phyloP scores from a whole-genome alignment of 2,329 filamentous ascomycete species.

The Clarireedia hainanense region DNA sequence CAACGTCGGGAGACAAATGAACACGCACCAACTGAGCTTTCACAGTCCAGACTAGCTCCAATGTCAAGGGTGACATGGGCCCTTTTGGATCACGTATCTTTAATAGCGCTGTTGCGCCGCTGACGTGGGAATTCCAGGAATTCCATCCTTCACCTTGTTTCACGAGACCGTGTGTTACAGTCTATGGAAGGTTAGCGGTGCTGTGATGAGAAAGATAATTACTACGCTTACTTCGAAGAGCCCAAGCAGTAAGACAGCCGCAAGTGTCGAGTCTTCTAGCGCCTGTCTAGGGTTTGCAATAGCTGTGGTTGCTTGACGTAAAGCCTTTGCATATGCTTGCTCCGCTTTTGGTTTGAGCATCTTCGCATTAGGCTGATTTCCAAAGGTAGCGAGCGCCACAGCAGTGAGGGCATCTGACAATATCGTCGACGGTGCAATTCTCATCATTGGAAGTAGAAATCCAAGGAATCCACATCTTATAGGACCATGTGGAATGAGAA shows the following conservation, averaged over 20 bases:
- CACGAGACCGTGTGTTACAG: background rate
- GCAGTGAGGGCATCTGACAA: background rate
- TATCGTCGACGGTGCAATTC: background rate
- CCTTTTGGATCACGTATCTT: constrained; percentile 4
- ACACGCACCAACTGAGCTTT: background rate
- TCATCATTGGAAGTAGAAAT: constrained; percentile 7
- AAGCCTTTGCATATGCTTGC: constrained; percentile 3
- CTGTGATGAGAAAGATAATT: background rate
- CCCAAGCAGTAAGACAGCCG: constrained; percentile 4
- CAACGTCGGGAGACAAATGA: background rate
- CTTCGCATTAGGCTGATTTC: constrained; percentile 6
- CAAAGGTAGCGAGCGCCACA: constrained; percentile 4
- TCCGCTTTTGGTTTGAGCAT: constrained; percentile 7
- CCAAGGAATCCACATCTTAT: constrained; percentile 3
- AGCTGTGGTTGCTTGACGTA: constrained; percentile 1
- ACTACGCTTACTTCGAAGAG: background rate
- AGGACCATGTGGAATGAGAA: constrained; percentile 2
- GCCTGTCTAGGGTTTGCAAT: constrained; percentile 2
- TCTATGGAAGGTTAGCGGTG: background rate
- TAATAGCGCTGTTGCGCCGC: background rate
- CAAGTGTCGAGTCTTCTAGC: constrained; percentile 3
- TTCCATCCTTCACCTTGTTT: constrained; percentile 4
- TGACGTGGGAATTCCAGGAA: constrained; percentile 7
- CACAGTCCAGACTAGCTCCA: constrained; percentile 2
- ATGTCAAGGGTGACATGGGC: constrained; percentile 2